Percentiles rank a stretch among this genome's conserved stretches.
phyloP scores from a whole-genome alignment of 192 early-diverging fungal species.

The Gonapodya sp. region DNA sequence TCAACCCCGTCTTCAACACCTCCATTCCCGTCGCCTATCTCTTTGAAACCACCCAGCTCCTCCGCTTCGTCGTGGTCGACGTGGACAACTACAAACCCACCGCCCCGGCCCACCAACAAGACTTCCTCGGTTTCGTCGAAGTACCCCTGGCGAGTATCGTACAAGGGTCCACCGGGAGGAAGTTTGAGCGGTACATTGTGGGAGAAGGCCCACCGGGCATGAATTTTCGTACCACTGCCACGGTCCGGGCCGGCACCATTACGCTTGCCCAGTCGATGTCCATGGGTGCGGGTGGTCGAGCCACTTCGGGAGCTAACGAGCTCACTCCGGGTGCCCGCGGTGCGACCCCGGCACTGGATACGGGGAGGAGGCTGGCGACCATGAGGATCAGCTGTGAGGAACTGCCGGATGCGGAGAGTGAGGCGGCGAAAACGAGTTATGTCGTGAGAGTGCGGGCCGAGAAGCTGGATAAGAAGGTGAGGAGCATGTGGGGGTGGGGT shows the following conservation, averaged over 20 bases:
- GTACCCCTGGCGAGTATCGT: not conserved
- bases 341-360: not conserved
- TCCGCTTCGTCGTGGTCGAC: not conserved
- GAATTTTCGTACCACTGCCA: not conserved
- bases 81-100: not conserved
- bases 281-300: not conserved
- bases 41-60: slow-evolving; percentile 2
- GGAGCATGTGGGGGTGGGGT: too few relatives aligned
- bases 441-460: not conserved
- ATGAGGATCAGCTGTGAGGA: not conserved
- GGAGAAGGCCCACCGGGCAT: not conserved
- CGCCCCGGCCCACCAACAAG: not conserved
- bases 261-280: not conserved
- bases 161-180: too few relatives aligned
- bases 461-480: slow-evolving; percentile 10
- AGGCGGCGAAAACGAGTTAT: not conserved
- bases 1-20: slow-evolving; percentile 1
- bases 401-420: not conserved
- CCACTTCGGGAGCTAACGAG: not conserved
- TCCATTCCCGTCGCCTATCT: not conserved
- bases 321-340: not conserved
- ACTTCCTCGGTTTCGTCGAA: not conserved
- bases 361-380: not conserved
- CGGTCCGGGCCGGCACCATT: not conserved
- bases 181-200: not conserved